Conservation (phyloP, 106 monocot genomes). For the Hemerocallis citrina region DNA sequence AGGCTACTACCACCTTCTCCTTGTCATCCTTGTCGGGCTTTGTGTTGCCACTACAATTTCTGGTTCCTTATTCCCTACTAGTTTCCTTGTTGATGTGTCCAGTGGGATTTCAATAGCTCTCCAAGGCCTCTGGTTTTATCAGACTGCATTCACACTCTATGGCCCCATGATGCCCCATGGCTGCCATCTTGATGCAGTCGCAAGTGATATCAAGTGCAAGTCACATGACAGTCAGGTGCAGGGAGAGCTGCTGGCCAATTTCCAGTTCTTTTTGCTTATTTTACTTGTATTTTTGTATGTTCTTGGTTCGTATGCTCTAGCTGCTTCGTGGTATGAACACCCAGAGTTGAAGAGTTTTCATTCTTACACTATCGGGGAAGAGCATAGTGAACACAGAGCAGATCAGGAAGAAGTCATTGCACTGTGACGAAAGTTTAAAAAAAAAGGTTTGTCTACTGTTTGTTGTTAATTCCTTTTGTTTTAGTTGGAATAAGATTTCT, state of each 20-base stretch:
- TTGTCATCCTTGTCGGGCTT: slow-evolving; percentile 68
- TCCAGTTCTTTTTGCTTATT: slow-evolving; percentile 72
- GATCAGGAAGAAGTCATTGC: too few species aligned
- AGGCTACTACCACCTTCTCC: slow-evolving; percentile 90
- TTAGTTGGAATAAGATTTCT: too few species aligned
- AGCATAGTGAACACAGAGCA: too few species aligned
- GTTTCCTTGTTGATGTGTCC: slow-evolving; percentile 54
- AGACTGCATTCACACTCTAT: slow-evolving; percentile 95
- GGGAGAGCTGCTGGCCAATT: slow-evolving; percentile 69
- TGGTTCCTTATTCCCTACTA: slow-evolving; percentile 50
- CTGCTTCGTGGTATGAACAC: slow-evolving; percentile 35
- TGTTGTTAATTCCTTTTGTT: too few species aligned
- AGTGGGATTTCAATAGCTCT: slow-evolving; percentile 59
- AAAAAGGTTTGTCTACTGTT: too few species aligned
- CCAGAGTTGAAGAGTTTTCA: slow-evolving; percentile 28
- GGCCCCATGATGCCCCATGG: slow-evolving; percentile 89
- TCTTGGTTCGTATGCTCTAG: slow-evolving; percentile 35
- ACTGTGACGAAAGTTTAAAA: too few species aligned
- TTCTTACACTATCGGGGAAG: too few species aligned
- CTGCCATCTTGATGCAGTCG: slow-evolving; percentile 41
- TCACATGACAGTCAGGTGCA: slow-evolving; percentile 35
- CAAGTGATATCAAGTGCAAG: slow-evolving; percentile 34
- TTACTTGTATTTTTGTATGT: slow-evolving; percentile 35
- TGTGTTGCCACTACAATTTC: slow-evolving; percentile 53
- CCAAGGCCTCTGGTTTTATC: slow-evolving; percentile 99